phyloP scores from a whole-genome alignment of 768 basidiomycete species.

The Cantharellus anzutake region DNA sequence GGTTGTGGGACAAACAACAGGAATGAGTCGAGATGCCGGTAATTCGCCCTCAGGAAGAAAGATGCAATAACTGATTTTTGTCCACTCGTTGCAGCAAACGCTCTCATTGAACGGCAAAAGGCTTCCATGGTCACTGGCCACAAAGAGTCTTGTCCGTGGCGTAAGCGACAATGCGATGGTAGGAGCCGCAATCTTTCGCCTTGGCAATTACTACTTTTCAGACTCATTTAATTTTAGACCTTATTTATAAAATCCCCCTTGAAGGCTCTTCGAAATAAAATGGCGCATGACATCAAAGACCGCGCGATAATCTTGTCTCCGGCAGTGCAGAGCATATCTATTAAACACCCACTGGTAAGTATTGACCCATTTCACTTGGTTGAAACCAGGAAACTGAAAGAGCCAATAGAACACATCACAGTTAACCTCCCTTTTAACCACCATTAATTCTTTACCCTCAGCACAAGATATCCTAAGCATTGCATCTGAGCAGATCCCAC shows the following conservation, averaged over 20 bases:
- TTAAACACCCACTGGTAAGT: slow-evolving; percentile 59
- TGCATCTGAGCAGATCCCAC: too few species aligned
- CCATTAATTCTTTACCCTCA: too few species aligned
- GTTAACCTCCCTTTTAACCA: too few species aligned
- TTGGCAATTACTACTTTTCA: not conserved
- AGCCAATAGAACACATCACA: too few species aligned
- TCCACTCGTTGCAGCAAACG: slow-evolving; percentile 27
- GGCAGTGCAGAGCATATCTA: slow-evolving; percentile 31
- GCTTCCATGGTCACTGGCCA: slow-evolving; percentile 45
- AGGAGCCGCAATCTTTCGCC: slow-evolving; percentile 12
- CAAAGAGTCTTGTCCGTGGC: slow-evolving; percentile 76
- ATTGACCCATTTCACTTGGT: not conserved
- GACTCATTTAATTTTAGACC: slow-evolving; percentile 11
- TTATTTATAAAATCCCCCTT: slow-evolving; percentile 58
- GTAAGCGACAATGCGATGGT: slow-evolving; percentile 63
- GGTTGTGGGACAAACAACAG: slow-evolving; percentile 6
- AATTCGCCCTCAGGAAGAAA: not conserved
- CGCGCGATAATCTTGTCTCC: slow-evolving; percentile 35
- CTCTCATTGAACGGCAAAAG: slow-evolving; percentile 57
- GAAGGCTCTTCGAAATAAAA: slow-evolving; percentile 42
- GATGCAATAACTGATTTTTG: not conserved
- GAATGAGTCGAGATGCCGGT: slow-evolving; percentile 9
- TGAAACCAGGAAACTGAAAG: too few species aligned
- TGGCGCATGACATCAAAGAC: slow-evolving; percentile 39
- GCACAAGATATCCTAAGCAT: too few species aligned